phyloP scores from a whole-genome alignment of 495 filamentous ascomycete species.

The Aspergillus bertholletiae region DNA sequence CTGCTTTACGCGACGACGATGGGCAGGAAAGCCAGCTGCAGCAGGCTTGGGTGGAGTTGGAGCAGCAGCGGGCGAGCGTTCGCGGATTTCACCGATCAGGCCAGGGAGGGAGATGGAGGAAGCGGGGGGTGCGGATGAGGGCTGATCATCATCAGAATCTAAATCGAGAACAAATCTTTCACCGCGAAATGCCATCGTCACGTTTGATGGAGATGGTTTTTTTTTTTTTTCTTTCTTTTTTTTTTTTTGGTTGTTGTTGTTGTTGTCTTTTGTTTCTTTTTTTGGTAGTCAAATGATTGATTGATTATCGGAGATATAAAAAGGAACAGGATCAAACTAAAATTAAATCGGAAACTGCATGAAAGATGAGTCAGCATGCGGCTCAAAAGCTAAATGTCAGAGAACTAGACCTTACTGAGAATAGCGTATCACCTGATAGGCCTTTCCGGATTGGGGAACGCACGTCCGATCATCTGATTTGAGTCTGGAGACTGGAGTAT shows the following conservation, averaged over 20 bases:
- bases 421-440: conserved; percentile 17
- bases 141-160: conserved; percentile 35
- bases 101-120: conserved; percentile 28
- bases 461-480: conserved; percentile 16
- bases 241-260: too few relatives aligned
- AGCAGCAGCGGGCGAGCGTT: conserved; percentile 54
- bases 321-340: conserved; percentile 28
- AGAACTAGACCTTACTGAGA: conserved; percentile 18
- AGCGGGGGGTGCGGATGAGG: conserved; percentile 15
- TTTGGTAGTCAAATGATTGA: not conserved
- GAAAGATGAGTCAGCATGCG: conserved; percentile 25
- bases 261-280: not conserved
- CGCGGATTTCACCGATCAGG: conserved; percentile 75
- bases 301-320: not conserved
- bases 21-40: conserved; percentile 78
- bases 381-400: conserved; percentile 42
- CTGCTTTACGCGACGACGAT: conserved; percentile 66
- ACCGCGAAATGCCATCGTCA: conserved; percentile 55
- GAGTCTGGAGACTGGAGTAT: not conserved
- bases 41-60: conserved; percentile 56
- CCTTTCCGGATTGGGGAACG: conserved; percentile 20
- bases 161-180: conserved; percentile 58
- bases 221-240: too few relatives aligned
- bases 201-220: too few relatives aligned
- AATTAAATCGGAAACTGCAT: conserved; percentile 19